Conservation (phyloP, 139 green algal genomes). For the Picochlorum sp. region DNA sequence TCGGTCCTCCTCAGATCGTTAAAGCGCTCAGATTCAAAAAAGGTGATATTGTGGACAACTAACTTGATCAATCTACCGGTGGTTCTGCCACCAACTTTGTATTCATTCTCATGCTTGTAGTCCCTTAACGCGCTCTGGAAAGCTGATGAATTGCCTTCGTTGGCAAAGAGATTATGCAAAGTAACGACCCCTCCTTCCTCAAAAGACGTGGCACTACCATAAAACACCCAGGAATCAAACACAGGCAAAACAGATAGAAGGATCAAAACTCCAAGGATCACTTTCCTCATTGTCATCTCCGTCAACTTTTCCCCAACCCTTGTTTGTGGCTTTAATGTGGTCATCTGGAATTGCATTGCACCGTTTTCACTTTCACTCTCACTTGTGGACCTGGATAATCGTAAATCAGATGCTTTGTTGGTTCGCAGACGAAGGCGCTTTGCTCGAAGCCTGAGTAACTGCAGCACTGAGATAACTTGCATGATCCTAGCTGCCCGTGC, state of each 20-base stretch:
- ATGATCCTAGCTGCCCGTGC: conserved; percentile 12
- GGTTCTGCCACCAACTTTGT: conserved; percentile 27
- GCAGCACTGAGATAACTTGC: conserved; percentile 9
- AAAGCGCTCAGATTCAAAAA: neutral
- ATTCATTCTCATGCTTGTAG: conserved; percentile 43
- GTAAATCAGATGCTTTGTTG: neutral
- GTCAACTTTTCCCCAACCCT: conserved; percentile 81
- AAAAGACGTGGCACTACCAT: conserved; percentile 42
- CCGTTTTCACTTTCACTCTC: conserved; percentile 22
- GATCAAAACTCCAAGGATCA: conserved; percentile 61
- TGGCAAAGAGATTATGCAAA: conserved; percentile 62
- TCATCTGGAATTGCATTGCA: conserved; percentile 24
- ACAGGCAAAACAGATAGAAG: conserved; percentile 79
- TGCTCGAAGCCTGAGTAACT: conserved; percentile 1
- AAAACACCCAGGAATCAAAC: conserved; percentile 66
- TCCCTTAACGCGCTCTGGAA: conserved; percentile 34
- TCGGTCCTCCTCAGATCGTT: neutral
- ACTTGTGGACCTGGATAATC: neutral
- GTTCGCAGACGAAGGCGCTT: neutral
- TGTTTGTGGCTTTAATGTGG: conserved; percentile 18
- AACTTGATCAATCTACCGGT: conserved; percentile 43
- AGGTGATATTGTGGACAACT: conserved; percentile 41
- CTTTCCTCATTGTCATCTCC: conserved; percentile 77
- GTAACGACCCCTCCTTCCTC: conserved; percentile 59
- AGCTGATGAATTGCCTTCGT: conserved; percentile 17